A percentile compares a stretch with the other conserved stretches of the same genome.
phyloP scores from a whole-genome alignment of 2,329 filamentous ascomycete genomes.

The Rugonectria rugulosa region DNA sequence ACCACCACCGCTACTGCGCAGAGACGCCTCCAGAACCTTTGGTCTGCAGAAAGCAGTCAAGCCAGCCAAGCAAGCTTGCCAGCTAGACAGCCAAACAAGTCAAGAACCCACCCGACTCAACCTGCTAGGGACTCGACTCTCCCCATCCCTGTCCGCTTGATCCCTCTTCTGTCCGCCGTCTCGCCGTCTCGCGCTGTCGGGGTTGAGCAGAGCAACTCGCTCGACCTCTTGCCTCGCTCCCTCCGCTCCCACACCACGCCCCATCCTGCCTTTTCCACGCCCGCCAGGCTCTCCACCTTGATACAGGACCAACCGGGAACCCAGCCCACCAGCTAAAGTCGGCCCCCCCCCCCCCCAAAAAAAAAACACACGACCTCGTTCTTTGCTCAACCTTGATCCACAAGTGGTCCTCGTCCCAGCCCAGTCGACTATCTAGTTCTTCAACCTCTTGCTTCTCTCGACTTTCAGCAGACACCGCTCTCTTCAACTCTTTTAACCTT shows the following conservation, averaged over 20 bases:
- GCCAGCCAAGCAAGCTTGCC: conserved; percentile 2
- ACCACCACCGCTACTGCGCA: not conserved
- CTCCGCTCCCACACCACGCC: conserved; percentile 23
- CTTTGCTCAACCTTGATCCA: conserved; percentile 33
- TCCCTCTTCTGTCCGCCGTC: conserved; percentile 20
- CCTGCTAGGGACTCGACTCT: not conserved
- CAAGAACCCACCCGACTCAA: conserved; percentile 10
- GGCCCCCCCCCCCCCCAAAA: conserved; percentile 26
- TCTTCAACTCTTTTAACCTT: conserved; percentile 9
- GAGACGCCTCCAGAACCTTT: too few species aligned
- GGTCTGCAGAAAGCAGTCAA: too few species aligned
- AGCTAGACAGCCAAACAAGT: conserved; percentile 9
- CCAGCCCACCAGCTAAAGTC: conserved; percentile 36
- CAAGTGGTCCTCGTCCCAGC: conserved; percentile 30
- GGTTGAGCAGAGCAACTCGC: conserved; percentile 20
- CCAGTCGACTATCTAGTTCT: conserved; percentile 27
- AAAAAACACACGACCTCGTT: conserved; percentile 37
- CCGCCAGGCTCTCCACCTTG: conserved; percentile 30
- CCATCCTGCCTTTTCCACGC: conserved; percentile 15
- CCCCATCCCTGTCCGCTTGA: conserved; percentile 17
- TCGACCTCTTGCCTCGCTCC: conserved; percentile 13
- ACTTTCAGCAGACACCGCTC: conserved; percentile 7
- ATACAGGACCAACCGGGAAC: conserved; percentile 37
- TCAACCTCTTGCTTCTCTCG: conserved; percentile 26
- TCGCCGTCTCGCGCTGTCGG: conserved; percentile 21